Conservation (phyloP, 2,329 filamentous ascomycete species). For the Paraphoma sp. region DNA sequence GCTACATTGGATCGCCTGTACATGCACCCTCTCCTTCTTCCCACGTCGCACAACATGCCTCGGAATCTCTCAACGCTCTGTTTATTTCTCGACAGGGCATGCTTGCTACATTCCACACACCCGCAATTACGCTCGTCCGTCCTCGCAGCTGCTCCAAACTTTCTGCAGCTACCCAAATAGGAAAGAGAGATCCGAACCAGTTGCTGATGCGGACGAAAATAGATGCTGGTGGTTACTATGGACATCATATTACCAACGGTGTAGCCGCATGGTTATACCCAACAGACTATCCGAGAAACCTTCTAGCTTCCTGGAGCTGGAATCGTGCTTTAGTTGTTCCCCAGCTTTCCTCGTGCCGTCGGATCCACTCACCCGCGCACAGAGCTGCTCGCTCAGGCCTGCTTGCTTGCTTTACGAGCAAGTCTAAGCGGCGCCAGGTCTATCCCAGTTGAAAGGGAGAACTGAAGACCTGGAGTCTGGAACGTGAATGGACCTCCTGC, state of each 20-base stretch:
- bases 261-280: constrained; percentile 5
- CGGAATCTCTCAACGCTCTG: not conserved
- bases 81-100: not conserved
- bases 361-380: not conserved
- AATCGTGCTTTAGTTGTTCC: not conserved
- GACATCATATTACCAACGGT: constrained; percentile 9
- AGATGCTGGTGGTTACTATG: constrained; percentile 14
- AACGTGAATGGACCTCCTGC: not conserved
- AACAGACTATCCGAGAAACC: not conserved
- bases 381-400: not conserved
- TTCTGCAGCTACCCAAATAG: not conserved
- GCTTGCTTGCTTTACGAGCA: not conserved
- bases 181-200: not conserved
- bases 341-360: constrained; percentile 3
- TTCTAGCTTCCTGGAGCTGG: not conserved
- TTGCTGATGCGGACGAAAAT: constrained; percentile 4
- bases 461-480: constrained; percentile 1
- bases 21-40: too few species aligned
- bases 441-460: not conserved
- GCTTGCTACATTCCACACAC: not conserved
- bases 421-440: not conserved
- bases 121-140: not conserved
- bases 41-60: not conserved
- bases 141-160: not conserved
- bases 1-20: not conserved